A percentile compares a stretch with the other conserved stretches of the same genome.
phyloP scores from a whole-genome alignment of 2,329 filamentous ascomycete species.

The Colletotrichum lini region DNA sequence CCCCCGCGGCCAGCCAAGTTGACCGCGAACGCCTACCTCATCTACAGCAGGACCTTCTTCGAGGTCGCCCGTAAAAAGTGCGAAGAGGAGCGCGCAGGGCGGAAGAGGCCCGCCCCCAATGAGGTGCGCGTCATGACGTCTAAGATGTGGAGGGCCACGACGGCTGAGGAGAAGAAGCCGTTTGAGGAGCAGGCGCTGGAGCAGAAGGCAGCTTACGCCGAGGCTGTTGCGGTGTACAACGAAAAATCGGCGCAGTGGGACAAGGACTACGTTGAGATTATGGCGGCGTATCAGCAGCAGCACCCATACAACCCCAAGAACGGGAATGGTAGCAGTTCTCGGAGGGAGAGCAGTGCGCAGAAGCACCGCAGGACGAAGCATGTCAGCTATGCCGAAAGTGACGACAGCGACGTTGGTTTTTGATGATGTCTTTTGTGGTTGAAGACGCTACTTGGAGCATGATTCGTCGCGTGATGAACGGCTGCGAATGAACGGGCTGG shows the following conservation, averaged over 20 bases:
- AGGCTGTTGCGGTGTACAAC: conserved; percentile 72
- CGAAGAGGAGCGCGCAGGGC: conserved; percentile 74
- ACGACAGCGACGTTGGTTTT: conserved; percentile 48
- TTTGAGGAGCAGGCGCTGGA: conserved; percentile 82
- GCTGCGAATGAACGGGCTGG: not conserved
- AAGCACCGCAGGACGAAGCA: conserved; percentile 53
- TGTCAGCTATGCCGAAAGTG: conserved; percentile 56
- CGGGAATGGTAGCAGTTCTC: conserved; percentile 9
- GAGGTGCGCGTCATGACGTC: conserved; percentile 90
- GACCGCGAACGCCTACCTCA: conserved; percentile 86
- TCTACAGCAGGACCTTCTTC: conserved; percentile 86
- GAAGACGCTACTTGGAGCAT: not conserved
- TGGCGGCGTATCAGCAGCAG: conserved; percentile 66
- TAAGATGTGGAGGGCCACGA: conserved; percentile 89
- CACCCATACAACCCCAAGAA: conserved; percentile 62
- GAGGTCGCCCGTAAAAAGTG: conserved; percentile 73
- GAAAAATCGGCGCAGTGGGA: conserved; percentile 81
- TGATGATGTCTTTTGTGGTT: conserved; percentile 12
- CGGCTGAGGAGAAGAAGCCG: conserved; percentile 78
- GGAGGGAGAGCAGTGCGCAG: conserved; percentile 41
- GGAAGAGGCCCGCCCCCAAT: conserved; percentile 78
- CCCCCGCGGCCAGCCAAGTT: conserved; percentile 80
- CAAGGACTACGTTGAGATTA: conserved; percentile 69
- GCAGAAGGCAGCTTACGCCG: conserved; percentile 77
- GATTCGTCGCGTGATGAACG: not conserved